phyloP scores from a whole-genome alignment of 2,329 filamentous ascomycete species.

The Diplodia scrobiculata region DNA sequence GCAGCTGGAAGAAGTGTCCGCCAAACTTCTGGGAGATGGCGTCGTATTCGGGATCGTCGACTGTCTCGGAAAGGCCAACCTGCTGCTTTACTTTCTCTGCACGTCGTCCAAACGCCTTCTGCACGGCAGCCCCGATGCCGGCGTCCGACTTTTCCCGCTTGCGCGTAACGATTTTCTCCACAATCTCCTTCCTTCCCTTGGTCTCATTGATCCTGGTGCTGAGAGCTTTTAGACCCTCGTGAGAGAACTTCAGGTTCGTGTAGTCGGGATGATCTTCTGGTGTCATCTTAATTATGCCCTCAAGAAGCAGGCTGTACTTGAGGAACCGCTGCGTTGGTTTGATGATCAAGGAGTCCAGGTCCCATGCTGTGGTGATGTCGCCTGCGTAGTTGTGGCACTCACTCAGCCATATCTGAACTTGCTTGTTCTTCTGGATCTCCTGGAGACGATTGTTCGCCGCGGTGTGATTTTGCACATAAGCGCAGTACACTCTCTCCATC shows the following conservation, averaged over 20 bases:
- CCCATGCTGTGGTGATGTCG: conserved; percentile 91
- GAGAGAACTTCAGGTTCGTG: conserved; percentile 67
- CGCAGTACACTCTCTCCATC: conserved; percentile 67
- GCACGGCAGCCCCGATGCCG: conserved; percentile 56
- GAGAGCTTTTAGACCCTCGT: conserved; percentile 66
- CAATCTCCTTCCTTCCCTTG: conserved; percentile 90
- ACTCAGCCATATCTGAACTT: conserved; percentile 76
- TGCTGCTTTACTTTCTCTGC: conserved; percentile 81
- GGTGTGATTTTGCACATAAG: conserved; percentile 66
- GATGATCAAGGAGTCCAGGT: conserved; percentile 91
- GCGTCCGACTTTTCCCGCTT: conserved; percentile 88
- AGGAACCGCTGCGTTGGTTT: conserved; percentile 94
- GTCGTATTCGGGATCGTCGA: conserved; percentile 80
- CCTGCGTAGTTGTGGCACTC: conserved; percentile 92
- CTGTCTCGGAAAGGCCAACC: conserved; percentile 61
- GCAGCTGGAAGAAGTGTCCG: conserved; percentile 87
- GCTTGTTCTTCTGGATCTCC: conserved; percentile 53
- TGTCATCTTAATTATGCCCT: conserved; percentile 76
- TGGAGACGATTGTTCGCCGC: conserved; percentile 64
- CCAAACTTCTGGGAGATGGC: conserved; percentile 83
- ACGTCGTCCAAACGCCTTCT: conserved; percentile 84
- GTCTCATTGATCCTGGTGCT: conserved; percentile 81
- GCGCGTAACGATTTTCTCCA: conserved; percentile 79
- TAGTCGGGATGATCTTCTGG: conserved; percentile 82
- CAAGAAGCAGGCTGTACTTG: conserved; percentile 87